Evolutionary conservation across 2,329 filamentous ascomycete species (phyloP).

Genomic region (Oidium heveae): DNA sequence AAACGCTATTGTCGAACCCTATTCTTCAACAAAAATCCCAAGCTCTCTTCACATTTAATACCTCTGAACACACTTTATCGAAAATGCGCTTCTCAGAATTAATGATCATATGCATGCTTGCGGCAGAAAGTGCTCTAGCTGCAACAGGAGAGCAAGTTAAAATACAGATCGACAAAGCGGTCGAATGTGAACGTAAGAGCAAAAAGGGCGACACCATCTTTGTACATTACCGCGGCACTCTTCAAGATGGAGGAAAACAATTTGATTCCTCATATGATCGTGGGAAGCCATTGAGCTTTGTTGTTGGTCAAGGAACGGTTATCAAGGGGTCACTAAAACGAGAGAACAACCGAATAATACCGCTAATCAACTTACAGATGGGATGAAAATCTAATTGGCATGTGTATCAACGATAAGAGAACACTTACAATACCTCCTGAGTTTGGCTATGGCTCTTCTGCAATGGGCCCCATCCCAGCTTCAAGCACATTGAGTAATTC

Average conservation of each 20-base stretch:
- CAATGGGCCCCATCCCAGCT: slow-evolving; percentile 60
- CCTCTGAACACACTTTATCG: too few relatives aligned
- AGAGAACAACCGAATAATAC: background rate
- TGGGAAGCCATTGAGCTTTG: slow-evolving; percentile 51
- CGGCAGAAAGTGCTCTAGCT: slow-evolving; percentile 9
- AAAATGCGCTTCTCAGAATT: too few relatives aligned
- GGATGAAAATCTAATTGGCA: slow-evolving; percentile 73
- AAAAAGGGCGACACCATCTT: slow-evolving; percentile 51
- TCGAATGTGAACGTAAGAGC: slow-evolving; percentile 59
- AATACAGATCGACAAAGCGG: slow-evolving; percentile 49
- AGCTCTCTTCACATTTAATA: too few relatives aligned
- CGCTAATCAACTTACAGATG: slow-evolving; percentile 26
- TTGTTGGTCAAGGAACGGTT: slow-evolving; percentile 54
- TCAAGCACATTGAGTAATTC: slow-evolving; percentile 47
- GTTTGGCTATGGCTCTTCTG: slow-evolving; percentile 54
- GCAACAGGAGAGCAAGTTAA: slow-evolving; percentile 26
- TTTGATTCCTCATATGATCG: slow-evolving; percentile 77
- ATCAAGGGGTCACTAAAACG: slow-evolving; percentile 49
- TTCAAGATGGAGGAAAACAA: slow-evolving; percentile 44
- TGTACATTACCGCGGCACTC: slow-evolving; percentile 74
- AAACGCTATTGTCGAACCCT: too few relatives aligned
- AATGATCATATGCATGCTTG: background rate
- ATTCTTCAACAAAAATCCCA: too few relatives aligned
- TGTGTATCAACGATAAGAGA: slow-evolving; percentile 89
- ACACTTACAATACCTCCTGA: slow-evolving; percentile 76